Conservation (phyloP, 768 basidiomycete genomes). For the Mycena polygramma region DNA sequence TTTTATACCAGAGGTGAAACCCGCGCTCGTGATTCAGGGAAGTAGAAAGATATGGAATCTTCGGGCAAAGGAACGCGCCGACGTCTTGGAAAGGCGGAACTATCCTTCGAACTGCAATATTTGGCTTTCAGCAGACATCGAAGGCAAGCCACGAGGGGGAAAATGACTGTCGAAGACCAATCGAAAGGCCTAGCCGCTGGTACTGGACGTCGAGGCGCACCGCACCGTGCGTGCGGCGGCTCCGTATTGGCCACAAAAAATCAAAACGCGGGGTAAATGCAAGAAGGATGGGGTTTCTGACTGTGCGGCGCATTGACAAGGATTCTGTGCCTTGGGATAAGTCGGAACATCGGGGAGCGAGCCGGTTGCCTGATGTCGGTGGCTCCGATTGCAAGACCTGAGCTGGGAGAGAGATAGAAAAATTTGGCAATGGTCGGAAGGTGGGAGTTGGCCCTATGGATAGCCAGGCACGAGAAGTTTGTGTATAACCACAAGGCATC, state of each 20-base stretch:
- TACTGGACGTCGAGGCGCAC: background rate
- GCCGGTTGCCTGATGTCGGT: background rate
- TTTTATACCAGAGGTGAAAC: slow-evolving; percentile 17
- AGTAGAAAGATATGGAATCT: background rate
- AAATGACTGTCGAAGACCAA: background rate
- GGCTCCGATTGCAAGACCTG: background rate
- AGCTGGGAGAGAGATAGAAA: background rate
- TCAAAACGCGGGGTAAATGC: slow-evolving; percentile 16
- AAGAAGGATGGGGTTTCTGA: background rate
- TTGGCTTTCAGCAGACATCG: slow-evolving; percentile 13
- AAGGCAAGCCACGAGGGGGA: slow-evolving; percentile 16
- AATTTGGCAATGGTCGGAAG: background rate
- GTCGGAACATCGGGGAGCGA: background rate
- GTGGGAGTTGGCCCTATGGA: too few species aligned
- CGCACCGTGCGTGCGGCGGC: background rate
- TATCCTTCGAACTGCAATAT: background rate
- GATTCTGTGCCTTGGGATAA: slow-evolving; percentile 11
- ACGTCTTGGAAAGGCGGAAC: slow-evolving; percentile 21
- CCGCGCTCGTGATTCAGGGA: slow-evolving; percentile 4
- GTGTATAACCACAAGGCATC: too few species aligned
- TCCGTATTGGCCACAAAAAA: slow-evolving; percentile 5
- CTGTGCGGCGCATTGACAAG: slow-evolving; percentile 1
- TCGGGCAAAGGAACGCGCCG: slow-evolving; percentile 16
- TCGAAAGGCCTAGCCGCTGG: slow-evolving; percentile 18
- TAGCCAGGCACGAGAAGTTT: too few species aligned